Conservation (phyloP, 139 green algal species). For the Coccomyxa sp. region DNA sequence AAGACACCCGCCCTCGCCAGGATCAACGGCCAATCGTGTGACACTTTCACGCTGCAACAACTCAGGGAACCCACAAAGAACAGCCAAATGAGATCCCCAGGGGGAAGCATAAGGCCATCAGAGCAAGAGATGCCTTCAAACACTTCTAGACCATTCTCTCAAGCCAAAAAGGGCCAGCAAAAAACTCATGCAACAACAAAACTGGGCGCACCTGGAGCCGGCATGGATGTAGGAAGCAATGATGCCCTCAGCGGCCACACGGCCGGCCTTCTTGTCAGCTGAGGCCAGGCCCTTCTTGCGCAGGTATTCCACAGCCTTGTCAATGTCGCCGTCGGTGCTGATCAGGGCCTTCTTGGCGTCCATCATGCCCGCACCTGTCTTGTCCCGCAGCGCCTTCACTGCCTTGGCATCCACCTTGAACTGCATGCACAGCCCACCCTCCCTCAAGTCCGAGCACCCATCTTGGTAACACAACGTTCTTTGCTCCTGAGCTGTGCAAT, state of each 20-base stretch:
- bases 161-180: no score
- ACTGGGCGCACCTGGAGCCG: slow-evolving; percentile 36
- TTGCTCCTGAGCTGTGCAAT: background rate
- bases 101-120: no score
- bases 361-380: slow-evolving; percentile 94
- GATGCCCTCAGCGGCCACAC: slow-evolving; percentile 88
- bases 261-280: slow-evolving; percentile 94
- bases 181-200: no score
- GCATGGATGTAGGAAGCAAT: slow-evolving; percentile 92
- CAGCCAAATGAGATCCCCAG: no score
- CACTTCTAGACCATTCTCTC: no score
- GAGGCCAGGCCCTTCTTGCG: slow-evolving; percentile 95
- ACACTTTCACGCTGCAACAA: no score
- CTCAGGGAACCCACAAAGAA: no score
- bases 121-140: no score
- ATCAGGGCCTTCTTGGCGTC: slow-evolving; percentile 98
- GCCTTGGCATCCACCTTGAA: slow-evolving; percentile 25
- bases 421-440: background rate
- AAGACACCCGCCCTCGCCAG: no score
- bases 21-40: no score
- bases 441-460: background rate
- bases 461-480: background rate
- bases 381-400: slow-evolving; percentile 85
- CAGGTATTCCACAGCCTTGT: slow-evolving; percentile 75
- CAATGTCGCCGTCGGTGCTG: slow-evolving; percentile 75